phyloP scores from a whole-genome alignment of 164 flowering plant species.

The Hamamelis virginiana region DNA sequence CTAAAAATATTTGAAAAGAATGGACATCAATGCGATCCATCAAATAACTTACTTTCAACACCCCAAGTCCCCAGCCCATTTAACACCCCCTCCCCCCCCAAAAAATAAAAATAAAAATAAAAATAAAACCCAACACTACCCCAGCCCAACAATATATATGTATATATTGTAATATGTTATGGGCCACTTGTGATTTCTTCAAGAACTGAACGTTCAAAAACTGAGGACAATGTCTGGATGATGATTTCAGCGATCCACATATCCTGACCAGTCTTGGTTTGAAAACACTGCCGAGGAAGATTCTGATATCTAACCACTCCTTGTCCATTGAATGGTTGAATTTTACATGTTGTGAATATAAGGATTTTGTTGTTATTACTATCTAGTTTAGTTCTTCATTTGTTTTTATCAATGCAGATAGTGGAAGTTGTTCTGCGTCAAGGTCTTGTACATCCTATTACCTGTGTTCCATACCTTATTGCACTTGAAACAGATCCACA shows the following conservation, averaged over 20 bases:
- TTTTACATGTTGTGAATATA: neutral
- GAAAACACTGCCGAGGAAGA: neutral
- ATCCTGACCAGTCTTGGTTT: neutral
- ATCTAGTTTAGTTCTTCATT: neutral
- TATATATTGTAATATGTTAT: neutral
- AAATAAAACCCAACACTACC: too few relatives aligned
- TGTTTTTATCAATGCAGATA: constrained; percentile 51
- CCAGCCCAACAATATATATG: neutral
- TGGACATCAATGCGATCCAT: neutral
- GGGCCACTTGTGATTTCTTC: neutral
- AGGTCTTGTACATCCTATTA: constrained; percentile 98
- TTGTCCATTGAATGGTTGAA: neutral
- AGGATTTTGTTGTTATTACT: neutral
- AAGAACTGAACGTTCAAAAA: neutral
- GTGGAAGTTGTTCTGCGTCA: constrained; percentile 95
- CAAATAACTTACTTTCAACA: too few relatives aligned
- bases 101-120: too few relatives aligned
- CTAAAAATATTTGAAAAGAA: constrained; percentile 1
- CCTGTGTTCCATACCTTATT: constrained; percentile 91
- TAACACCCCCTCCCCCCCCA: too few relatives aligned
- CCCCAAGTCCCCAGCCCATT: too few relatives aligned
- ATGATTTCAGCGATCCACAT: neutral
- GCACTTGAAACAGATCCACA: constrained; percentile 94
- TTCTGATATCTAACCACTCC: neutral
- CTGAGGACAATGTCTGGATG: neutral